Conservation (phyloP, 768 basidiomycete species). For the Paxillus rubicundulus region DNA sequence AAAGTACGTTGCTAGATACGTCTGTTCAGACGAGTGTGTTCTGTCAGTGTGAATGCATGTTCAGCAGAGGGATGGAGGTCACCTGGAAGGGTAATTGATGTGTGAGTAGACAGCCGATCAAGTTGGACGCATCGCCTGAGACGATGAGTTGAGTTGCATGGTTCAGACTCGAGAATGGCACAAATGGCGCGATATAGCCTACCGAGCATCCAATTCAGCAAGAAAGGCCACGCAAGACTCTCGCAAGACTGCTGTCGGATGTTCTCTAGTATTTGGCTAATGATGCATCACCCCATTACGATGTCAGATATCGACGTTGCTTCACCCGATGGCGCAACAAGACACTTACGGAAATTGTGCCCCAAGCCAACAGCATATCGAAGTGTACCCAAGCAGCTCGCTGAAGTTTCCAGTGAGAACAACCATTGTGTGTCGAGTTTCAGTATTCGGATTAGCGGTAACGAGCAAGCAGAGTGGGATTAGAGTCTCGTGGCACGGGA, state of each 20-base stretch:
- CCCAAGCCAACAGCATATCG: constrained; percentile 78
- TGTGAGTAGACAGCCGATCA: constrained; percentile 88
- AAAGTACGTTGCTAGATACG: constrained; percentile 89
- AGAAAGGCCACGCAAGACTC: constrained; percentile 89
- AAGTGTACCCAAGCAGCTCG: constrained; percentile 65
- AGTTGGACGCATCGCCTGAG: constrained; percentile 87
- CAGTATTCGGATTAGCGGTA: too few relatives aligned
- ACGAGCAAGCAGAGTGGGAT: background rate
- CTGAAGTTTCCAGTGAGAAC: constrained; percentile 39
- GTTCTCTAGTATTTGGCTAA: constrained; percentile 84
- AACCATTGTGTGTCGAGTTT: constrained; percentile 15
- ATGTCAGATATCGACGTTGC: constrained; percentile 9
- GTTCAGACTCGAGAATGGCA: constrained; percentile 4
- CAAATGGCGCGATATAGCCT: constrained; percentile 22
- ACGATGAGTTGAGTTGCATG: background rate
- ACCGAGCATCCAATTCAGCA: constrained; percentile 93
- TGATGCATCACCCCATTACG: background rate
- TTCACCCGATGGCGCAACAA: constrained; percentile 3
- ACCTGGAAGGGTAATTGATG: constrained; percentile 95
- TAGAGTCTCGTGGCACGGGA: constrained; percentile 10
- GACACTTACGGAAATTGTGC: constrained; percentile 83
- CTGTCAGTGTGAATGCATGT: constrained; percentile 7
- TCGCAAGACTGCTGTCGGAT: constrained; percentile 73
- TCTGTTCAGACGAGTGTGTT: constrained; percentile 43
- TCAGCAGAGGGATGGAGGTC: constrained; percentile 20